These are phyloP conservation scores for Cytospora schulzeri DNA, from an alignment of 2,329 filamentous ascomycete species.

Conservation along the genomic window DNA sequence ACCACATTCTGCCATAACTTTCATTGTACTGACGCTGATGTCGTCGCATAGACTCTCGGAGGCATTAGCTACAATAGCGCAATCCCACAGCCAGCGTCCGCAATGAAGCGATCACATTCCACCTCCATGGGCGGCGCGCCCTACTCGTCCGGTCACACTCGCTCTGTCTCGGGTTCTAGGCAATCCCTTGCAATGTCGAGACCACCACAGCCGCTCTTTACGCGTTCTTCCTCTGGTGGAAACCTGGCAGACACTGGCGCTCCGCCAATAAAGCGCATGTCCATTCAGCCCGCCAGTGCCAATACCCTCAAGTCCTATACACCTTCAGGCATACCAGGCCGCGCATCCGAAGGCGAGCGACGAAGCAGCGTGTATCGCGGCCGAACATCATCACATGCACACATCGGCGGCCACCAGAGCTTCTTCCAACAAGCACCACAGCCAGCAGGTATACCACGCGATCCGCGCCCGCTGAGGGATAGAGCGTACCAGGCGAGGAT, in stretches of 20 bases:
- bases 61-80: slow-evolving; percentile 80
- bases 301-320: slow-evolving; percentile 72
- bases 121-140: slow-evolving; percentile 66
- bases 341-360: slow-evolving; percentile 59
- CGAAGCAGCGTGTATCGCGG: slow-evolving; percentile 81
- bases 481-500: slow-evolving; percentile 78
- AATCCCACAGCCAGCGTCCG: slow-evolving; percentile 88
- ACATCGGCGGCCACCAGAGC: slow-evolving; percentile 75
- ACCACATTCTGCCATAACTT: background rate
- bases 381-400: slow-evolving; percentile 68
- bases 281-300: slow-evolving; percentile 66
- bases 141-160: slow-evolving; percentile 71
- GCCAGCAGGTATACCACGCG: slow-evolving; percentile 78
- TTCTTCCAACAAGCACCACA: slow-evolving; percentile 91
- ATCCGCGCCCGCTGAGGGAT: slow-evolving; percentile 85
- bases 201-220: slow-evolving; percentile 84
- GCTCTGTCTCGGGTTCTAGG: slow-evolving; percentile 79
- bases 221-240: slow-evolving; percentile 78
- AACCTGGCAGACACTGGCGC: slow-evolving; percentile 80
- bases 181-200: slow-evolving; percentile 84
- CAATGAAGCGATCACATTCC: slow-evolving; percentile 90
- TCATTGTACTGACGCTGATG: slow-evolving; percentile 11
- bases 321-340: slow-evolving; percentile 49
- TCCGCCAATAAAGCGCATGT: slow-evolving; percentile 82
- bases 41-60: slow-evolving; percentile 71